Percentiles rank a stretch among this genome's conserved stretches.
Conservation (phyloP, 2,329 filamentous ascomycete species). For the Colletotrichum sidae region DNA sequence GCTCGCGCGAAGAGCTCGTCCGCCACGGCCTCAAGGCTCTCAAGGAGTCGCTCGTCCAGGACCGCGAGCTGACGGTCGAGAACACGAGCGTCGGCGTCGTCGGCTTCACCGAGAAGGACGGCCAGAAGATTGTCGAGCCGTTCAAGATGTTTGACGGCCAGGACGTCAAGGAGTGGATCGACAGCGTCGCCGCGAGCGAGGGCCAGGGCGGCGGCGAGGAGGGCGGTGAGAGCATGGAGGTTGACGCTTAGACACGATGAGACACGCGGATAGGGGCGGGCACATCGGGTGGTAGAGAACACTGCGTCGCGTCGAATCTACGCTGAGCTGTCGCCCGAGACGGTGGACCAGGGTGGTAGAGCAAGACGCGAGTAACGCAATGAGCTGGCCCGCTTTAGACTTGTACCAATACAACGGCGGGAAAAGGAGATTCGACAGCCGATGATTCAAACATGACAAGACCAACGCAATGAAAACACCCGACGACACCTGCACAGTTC, state of each 20-base stretch:
- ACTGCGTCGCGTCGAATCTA: conserved; percentile 15
- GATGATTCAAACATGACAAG: conserved; percentile 24
- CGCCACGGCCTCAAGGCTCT: conserved; percentile 90
- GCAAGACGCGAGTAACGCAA: conserved; percentile 22
- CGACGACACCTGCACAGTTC: background rate
- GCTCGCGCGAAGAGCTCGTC: conserved; percentile 86
- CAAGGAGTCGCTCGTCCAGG: conserved; percentile 95
- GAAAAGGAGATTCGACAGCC: conserved; percentile 31
- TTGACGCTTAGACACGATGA: conserved; percentile 43
- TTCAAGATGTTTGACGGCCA: conserved; percentile 94
- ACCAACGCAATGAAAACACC: background rate
- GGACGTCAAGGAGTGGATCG: conserved; percentile 87
- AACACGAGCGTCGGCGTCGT: conserved; percentile 94
- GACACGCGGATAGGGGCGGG: conserved; percentile 3
- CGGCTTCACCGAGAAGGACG: conserved; percentile 65
- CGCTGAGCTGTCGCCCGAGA: background rate
- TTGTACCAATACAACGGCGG: conserved; percentile 35
- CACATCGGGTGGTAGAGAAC: conserved; percentile 7
- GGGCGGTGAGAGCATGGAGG: conserved; percentile 51
- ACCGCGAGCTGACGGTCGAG: conserved; percentile 96
- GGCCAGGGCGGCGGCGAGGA: conserved; percentile 55
- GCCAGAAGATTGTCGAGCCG: conserved; percentile 72
- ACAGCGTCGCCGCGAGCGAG: conserved; percentile 71
- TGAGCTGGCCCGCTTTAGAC: conserved; percentile 31
- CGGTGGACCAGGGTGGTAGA: conserved; percentile 9